These are phyloP conservation scores for Ceriops tagal DNA, from an alignment of 345 rosid genomes.

Conservation along the genomic window DNA sequence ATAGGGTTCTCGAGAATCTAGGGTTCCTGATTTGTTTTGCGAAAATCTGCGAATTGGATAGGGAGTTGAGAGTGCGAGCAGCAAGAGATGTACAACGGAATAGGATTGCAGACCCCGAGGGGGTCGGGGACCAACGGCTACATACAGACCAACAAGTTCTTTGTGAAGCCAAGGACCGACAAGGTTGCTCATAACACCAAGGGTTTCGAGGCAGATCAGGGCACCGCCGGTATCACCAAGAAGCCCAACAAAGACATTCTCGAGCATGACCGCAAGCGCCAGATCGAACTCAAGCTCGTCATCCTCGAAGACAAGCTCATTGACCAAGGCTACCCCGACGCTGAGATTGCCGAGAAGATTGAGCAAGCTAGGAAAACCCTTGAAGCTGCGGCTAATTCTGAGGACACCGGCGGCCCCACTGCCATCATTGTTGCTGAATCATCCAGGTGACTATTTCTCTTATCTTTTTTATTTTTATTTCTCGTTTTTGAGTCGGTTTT, in stretches of 20 bases:
- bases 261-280: constrained; percentile 91
- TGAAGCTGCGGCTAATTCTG: constrained; percentile 52
- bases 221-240: constrained; percentile 80
- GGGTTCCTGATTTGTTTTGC: too few species aligned
- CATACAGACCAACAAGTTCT: constrained; percentile 83
- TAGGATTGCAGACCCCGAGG: constrained; percentile 85
- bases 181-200: constrained; percentile 48
- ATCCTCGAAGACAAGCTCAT: constrained; percentile 74
- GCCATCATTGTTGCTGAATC: constrained; percentile 24
- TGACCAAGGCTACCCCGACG: constrained; percentile 77
- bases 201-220: constrained; percentile 76
- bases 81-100: constrained; percentile 79
- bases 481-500: too few species aligned
- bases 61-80: too few species aligned
- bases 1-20: too few species aligned
- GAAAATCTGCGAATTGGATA: too few species aligned
- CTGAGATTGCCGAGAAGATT: constrained; percentile 81
- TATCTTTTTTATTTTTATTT: too few species aligned
- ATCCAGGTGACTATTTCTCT: constrained; percentile 27
- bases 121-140: constrained; percentile 98
- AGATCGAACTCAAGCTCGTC: constrained; percentile 77
- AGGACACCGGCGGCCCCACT: constrained; percentile 32
- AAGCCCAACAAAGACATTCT: constrained; percentile 82
- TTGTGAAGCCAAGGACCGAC: constrained; percentile 67
- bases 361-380: constrained; percentile 61